Evolutionary conservation across 176 grass and related monocot species (phyloP).

Genomic region (Avena sativa): DNA sequence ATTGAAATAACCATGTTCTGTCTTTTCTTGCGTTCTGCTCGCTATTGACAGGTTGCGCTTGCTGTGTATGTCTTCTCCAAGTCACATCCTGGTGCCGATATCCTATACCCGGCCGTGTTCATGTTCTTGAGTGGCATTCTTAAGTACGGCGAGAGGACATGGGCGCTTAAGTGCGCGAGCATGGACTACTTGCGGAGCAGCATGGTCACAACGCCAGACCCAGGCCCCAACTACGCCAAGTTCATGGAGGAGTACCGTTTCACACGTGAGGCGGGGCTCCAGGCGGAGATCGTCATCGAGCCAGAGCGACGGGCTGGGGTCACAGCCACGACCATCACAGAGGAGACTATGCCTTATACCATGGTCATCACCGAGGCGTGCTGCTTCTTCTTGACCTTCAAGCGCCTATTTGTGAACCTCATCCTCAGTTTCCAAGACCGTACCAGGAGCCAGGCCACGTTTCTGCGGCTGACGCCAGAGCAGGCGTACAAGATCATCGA

Average conservation of each 20-base stretch:
- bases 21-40: not conserved
- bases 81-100: constrained; percentile 39
- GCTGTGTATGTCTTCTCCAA: constrained; percentile 59
- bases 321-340: not conserved
- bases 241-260: constrained; percentile 78
- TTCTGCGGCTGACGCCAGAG: constrained; percentile 41
- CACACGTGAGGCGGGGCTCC: constrained; percentile 55
- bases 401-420: constrained; percentile 57
- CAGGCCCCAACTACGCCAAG: constrained; percentile 72
- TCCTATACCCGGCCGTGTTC: constrained; percentile 31
- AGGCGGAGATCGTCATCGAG: constrained; percentile 46
- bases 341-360: constrained; percentile 28
- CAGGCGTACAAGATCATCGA: constrained; percentile 51
- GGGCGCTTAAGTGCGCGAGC: constrained; percentile 59
- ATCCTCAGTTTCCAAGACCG: constrained; percentile 64
- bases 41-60: constrained; percentile 38
- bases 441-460: constrained; percentile 45
- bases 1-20: not conserved
- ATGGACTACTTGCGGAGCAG: constrained; percentile 55
- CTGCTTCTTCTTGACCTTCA: constrained; percentile 61
- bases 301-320: constrained; percentile 25
- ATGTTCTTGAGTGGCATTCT: constrained; percentile 59
- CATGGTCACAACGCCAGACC: constrained; percentile 49
- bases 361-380: constrained; percentile 44
- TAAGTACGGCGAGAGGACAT: constrained; percentile 68